Evolutionary conservation across 768 basidiomycete genomes (phyloP).

Genomic region (Neoboletus magnificus): DNA sequence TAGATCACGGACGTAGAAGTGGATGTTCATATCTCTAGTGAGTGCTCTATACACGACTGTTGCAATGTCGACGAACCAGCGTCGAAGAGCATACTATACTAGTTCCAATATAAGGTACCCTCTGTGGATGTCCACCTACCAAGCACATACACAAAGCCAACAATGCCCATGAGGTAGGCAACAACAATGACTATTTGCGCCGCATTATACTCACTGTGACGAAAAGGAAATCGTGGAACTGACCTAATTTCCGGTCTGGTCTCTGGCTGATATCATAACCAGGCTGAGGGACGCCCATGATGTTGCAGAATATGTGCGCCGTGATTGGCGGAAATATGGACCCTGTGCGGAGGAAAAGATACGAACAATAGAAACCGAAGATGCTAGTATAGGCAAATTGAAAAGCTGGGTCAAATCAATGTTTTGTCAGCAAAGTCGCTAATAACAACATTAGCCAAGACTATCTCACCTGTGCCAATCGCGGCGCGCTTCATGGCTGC

Average conservation of each 20-base stretch:
- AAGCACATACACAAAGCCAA: conserved; percentile 54
- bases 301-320: conserved; percentile 90
- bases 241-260: conserved; percentile 51
- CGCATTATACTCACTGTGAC: conserved; percentile 8
- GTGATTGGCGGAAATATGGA: conserved; percentile 75
- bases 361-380: conserved; percentile 87
- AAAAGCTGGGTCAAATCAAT: conserved; percentile 51
- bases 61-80: conserved; percentile 8
- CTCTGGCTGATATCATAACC: conserved; percentile 51
- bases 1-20: background rate
- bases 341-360: conserved; percentile 81
- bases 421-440: conserved; percentile 13
- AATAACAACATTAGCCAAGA: background rate
- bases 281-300: conserved; percentile 86
- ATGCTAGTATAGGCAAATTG: conserved; percentile 89
- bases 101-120: conserved; percentile 43
- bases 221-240: conserved; percentile 26
- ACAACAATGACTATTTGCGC: conserved; percentile 45
- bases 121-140: conserved; percentile 45
- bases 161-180: conserved; percentile 59
- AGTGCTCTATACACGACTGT: background rate
- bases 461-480: conserved; percentile 48
- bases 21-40: conserved; percentile 4
- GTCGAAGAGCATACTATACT: conserved; percentile 3
- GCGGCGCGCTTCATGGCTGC: conserved; percentile 64